Conservation (phyloP, 2,329 filamentous ascomycete species). For the Exophiala sp. region DNA sequence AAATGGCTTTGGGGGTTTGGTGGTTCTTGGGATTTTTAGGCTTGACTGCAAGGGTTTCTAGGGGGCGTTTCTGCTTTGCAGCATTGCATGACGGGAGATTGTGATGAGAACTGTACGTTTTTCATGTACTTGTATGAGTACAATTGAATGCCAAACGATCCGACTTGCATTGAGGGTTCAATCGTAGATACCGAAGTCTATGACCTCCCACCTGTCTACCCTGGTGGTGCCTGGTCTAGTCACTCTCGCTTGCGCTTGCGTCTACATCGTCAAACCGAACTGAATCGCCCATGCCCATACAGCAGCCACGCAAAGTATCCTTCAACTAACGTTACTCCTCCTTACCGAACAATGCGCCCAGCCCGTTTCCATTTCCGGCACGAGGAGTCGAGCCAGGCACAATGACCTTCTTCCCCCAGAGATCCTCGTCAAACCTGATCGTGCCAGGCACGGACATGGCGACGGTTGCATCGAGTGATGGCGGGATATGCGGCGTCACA, state of each 20-base stretch:
- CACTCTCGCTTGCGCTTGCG: too few species aligned
- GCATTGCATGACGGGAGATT: too few species aligned
- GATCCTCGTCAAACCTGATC: constrained; percentile 3
- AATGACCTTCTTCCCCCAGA: constrained; percentile 24
- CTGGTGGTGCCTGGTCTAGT: too few species aligned
- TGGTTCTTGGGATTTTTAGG: not conserved
- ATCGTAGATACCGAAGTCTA: too few species aligned
- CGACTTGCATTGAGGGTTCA: too few species aligned
- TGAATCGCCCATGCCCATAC: not conserved
- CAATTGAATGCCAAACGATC: too few species aligned
- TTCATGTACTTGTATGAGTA: too few species aligned
- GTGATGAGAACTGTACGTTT: too few species aligned
- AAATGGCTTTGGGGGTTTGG: not conserved
- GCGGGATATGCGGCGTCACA: constrained; percentile 38
- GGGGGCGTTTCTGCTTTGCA: too few species aligned
- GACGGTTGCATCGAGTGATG: constrained; percentile 4
- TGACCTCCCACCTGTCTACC: too few species aligned
- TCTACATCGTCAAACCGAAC: too few species aligned
- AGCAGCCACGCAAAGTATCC: not conserved
- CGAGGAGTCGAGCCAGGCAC: constrained; percentile 7
- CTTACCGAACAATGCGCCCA: constrained; percentile 21
- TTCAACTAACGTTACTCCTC: not conserved
- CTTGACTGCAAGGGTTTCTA: too few species aligned
- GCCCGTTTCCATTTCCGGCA: constrained; percentile 7
- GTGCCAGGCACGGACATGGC: constrained; percentile 5